Base-by-base conservation (phyloP, 1,139 yeast genomes). In the Candida tetrigidarum region DNA sequence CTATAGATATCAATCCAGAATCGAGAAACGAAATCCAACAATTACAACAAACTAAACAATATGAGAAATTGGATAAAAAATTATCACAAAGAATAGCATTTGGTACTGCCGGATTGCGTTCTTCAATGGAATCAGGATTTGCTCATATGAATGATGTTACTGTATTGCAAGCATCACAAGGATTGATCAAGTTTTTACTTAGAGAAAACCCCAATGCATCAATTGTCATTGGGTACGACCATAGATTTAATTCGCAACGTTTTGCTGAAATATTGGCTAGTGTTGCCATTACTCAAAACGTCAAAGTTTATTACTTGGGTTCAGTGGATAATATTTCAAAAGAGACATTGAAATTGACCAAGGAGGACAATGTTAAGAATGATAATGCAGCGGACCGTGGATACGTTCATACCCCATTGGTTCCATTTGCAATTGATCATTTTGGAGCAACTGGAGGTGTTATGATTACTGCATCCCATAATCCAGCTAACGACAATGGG, bases 381-480 rank as follows among this genome's bases (percentile, higher is more conserved):
- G 37, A 23, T 9, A 27, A 41, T 14, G 37, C 22, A 2, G 54
- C 52, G 3, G 50, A 53, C 20, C 46, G 49, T 15, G 51, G 59
- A n/a, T 64, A 68, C 44, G 91, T 86, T 7, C 96, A 91, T 52
- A 93, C 99, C 0, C 99, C 99, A 0, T 64, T 90, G 62, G 98
- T 93, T 1, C 98, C 99, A 1, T 92, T 87, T 65, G 83, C 88
- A 0, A 85, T 93, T 23, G 89, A 86, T 52, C 59, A 71, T 32
- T 74, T 69, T 47, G 55, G 67, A 0, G 91, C 96, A 0, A 70
- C 84, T 0, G 90, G 84, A 42, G 99, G 98, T 28, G 87, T 93
- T 2, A 93, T 93, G 98, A 82, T 93, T 39, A 93, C 99, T 0
- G 98, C 99, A 0, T 88, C 96, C 44, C 99, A 93, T 64, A 93